A percentile compares a stretch with the other conserved stretches of the same genome.
Evolutionary conservation across 768 basidiomycete species (phyloP).

Genomic region (Flagelloscypha sp.): DNA sequence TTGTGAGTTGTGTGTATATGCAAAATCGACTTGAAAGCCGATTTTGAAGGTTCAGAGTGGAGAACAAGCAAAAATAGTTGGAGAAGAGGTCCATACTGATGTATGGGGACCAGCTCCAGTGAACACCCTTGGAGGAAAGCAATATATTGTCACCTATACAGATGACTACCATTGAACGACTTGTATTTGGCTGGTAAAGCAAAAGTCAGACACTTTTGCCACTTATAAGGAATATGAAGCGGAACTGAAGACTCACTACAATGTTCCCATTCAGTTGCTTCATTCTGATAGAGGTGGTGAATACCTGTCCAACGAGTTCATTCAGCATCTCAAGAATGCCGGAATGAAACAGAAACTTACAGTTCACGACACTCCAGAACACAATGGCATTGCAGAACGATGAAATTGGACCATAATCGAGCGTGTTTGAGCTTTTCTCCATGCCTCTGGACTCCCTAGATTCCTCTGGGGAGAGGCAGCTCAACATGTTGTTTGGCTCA

Average conservation of each 20-base stretch:
- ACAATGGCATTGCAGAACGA: constrained; percentile 37
- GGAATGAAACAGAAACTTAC: constrained; percentile 33
- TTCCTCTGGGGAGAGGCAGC: constrained; percentile 32
- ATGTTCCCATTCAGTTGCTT: constrained; percentile 21
- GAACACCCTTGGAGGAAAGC: constrained; percentile 8
- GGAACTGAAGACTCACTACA: constrained; percentile 22
- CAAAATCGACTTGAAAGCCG: constrained; percentile 17
- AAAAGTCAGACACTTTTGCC: constrained; percentile 22
- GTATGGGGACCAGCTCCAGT: constrained; percentile 18
- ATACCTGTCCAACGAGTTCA: constrained; percentile 29
- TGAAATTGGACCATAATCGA: constrained; percentile 29
- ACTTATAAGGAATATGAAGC: constrained; percentile 26
- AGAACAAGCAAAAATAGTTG: constrained; percentile 11
- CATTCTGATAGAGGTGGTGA: constrained; percentile 37
- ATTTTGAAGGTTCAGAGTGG: constrained; percentile 15
- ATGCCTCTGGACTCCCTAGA: constrained; percentile 25
- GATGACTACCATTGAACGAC: constrained; percentile 25
- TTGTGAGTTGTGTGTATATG: constrained; percentile 19
- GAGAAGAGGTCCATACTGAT: constrained; percentile 16
- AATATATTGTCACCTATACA: constrained; percentile 30
- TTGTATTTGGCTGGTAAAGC: constrained; percentile 19
- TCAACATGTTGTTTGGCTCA: constrained; percentile 25
- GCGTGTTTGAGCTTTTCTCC: constrained; percentile 25
- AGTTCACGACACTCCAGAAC: constrained; percentile 31
- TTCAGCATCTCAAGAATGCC: constrained; percentile 17